Evolutionary conservation across 768 basidiomycete genomes (phyloP), one percentile per base, ranked within the genome.

Genomic region (Suillus cothurnatus): DNA sequence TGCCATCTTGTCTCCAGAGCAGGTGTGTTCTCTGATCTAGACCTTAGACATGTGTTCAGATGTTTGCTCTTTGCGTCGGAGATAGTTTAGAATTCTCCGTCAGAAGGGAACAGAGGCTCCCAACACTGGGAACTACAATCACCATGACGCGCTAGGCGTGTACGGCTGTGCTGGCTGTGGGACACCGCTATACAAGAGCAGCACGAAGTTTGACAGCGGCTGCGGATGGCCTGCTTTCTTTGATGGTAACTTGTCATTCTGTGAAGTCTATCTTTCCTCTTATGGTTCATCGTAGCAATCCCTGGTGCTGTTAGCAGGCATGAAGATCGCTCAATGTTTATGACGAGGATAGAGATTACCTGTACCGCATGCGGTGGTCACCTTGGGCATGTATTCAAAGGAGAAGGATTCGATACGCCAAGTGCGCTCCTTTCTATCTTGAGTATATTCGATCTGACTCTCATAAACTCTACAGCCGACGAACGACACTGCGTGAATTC

Each of bases 221-320:
- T 97, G 94, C 71, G 95, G 95, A 28, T 98, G 95, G 95, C 95
- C 96, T n/a, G 94, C 95, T 1, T 98, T 97, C 84, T 98, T 91
- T 74, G 95, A 97, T 73, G 92, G 92, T 91, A 67, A 64, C 79
- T 70, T 11, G 28, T 64, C 50, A 41, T 34, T 11, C 11, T 31
- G 1, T 3, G 11, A 31, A 21, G 41, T 41, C 12, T 2, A 12
- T 59, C 31, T 8, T 31, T 23, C 31, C 59, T 49, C 62, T 65
- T n/a, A 68, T 43, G 15, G 31, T 52, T 32, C n/a, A 47, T 49
- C 38, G 38, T 67, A 93, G 94, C 95, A 9, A 86, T 97, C 67
- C 95, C 95, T 7, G 95, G 95, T 39, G 94, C 95, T 28, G 92
- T 98, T 36, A 84, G 72, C 65, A 81, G 90, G 47, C 91, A 95